These are phyloP conservation scores for Pleurotus cornucopiae DNA, from an alignment of 768 basidiomycete genomes.

Conservation along the genomic window DNA sequence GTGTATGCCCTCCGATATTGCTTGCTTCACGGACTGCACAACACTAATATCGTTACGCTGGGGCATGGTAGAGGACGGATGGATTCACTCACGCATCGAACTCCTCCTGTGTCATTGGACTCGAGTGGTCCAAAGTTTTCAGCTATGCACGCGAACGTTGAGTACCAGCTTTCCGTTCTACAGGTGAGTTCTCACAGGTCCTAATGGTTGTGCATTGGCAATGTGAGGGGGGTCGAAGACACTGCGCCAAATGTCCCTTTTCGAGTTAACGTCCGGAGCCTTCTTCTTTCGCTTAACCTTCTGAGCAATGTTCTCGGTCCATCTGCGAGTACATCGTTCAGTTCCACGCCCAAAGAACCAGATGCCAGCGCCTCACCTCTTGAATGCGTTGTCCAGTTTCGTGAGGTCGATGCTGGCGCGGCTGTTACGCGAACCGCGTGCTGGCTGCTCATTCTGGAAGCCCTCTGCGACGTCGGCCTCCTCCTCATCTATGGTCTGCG, in stretches of 20 bases:
- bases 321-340: constrained; percentile 35
- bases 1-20: constrained; percentile 75
- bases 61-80: neutral
- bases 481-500: constrained; percentile 37
- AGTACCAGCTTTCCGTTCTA: neutral
- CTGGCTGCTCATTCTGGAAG: constrained; percentile 16
- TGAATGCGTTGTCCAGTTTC: constrained; percentile 80
- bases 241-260: constrained; percentile 74
- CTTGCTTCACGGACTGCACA: constrained; percentile 59
- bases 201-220: constrained; percentile 26
- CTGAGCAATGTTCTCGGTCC: constrained; percentile 85
- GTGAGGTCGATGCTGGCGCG: constrained; percentile 74
- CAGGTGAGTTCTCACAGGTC: constrained; percentile 25
- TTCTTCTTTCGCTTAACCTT: constrained; percentile 79
- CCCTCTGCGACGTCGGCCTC: constrained; percentile 34
- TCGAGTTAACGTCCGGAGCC: constrained; percentile 48
- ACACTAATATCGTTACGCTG: constrained; percentile 33
- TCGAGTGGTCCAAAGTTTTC: constrained; percentile 80
- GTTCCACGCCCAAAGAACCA: neutral
- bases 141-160: constrained; percentile 29
- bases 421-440: constrained; percentile 33
- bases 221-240: constrained; percentile 67
- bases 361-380: constrained; percentile 42
- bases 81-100: constrained; percentile 61
- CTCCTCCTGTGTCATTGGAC: constrained; percentile 68